Evolutionary conservation across 805 yeast genomes (phyloP).

Genomic region (Saccharomyces mikatae): DNA sequence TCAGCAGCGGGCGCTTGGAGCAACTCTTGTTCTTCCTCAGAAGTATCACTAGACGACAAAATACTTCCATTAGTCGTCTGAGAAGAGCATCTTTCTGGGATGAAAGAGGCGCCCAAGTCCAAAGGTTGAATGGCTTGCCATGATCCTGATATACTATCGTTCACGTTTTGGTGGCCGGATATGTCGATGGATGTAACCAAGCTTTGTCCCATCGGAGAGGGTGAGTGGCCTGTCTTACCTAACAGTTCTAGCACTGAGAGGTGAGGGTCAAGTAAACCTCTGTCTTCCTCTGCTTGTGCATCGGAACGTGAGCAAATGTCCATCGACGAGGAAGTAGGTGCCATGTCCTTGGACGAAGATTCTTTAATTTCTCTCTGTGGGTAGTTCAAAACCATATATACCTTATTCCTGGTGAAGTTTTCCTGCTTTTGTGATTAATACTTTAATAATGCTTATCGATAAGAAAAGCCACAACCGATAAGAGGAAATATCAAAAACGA

Average conservation of each 20-base stretch:
- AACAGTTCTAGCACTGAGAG: slow-evolving; percentile 23
- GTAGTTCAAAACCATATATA: neutral
- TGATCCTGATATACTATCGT: slow-evolving; percentile 21
- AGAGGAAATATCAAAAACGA: neutral
- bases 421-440: neutral
- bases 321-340: neutral
- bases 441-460: neutral
- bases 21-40: slow-evolving; percentile 25
- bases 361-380: neutral
- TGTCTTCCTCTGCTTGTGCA: slow-evolving; percentile 2
- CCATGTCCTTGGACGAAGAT: neutral
- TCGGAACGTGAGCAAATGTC: neutral
- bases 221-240: slow-evolving; percentile 2
- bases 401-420: neutral
- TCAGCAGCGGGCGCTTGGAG: slow-evolving; percentile 3
- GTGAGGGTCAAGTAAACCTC: slow-evolving; percentile 27
- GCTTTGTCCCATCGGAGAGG: neutral
- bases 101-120: slow-evolving; percentile 5
- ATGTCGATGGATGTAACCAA: neutral
- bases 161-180: neutral
- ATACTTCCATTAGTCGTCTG: slow-evolving; percentile 15
- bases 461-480: neutral
- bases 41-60: slow-evolving; percentile 26
- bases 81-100: slow-evolving; percentile 14
- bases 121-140: slow-evolving; percentile 25